phyloP scores from a whole-genome alignment of 768 basidiomycete genomes.

The Pleurotus tuber-regium region DNA sequence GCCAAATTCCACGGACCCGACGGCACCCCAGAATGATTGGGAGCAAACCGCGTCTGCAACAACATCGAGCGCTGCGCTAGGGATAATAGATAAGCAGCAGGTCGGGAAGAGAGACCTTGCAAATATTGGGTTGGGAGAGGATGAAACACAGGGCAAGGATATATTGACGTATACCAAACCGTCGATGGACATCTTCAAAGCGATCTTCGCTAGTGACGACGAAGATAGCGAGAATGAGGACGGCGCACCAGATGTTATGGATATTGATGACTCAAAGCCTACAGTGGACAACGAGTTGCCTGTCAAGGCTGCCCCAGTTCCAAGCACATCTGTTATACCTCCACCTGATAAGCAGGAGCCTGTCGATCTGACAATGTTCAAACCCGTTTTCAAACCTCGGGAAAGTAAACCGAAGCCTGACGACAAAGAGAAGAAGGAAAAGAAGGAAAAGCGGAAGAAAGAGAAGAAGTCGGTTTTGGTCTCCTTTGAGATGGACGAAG shows the following conservation, averaged over 20 bases:
- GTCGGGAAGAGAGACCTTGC: conserved; percentile 49
- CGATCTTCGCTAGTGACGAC: conserved; percentile 95
- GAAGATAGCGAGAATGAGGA: conserved; percentile 81
- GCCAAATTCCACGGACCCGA: background rate
- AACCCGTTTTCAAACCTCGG: conserved; percentile 84
- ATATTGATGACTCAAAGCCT: conserved; percentile 20
- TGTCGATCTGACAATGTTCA: conserved; percentile 70
- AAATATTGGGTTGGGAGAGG: conserved; percentile 90
- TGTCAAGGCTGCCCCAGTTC: conserved; percentile 10
- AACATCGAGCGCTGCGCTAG: conserved; percentile 16
- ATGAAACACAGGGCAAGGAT: conserved; percentile 85
- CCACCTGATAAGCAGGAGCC: conserved; percentile 19
- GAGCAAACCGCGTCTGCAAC: background rate
- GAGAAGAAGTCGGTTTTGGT: conserved; percentile 50
- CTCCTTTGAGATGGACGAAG: conserved; percentile 78
- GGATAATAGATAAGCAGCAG: conserved; percentile 8
- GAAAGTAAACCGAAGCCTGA: conserved; percentile 43
- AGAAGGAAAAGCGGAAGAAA: conserved; percentile 46
- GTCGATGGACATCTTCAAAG: conserved; percentile 92
- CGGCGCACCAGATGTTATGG: conserved; percentile 24
- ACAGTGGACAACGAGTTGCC: conserved; percentile 11
- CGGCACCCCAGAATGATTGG: background rate
- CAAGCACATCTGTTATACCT: conserved; percentile 19
- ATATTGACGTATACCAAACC: conserved; percentile 88
- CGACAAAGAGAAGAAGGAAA: conserved; percentile 49